A percentile compares a stretch with the other conserved stretches of the same genome.
phyloP scores from a whole-genome alignment of 805 yeast genomes.

The Pichia californica region DNA sequence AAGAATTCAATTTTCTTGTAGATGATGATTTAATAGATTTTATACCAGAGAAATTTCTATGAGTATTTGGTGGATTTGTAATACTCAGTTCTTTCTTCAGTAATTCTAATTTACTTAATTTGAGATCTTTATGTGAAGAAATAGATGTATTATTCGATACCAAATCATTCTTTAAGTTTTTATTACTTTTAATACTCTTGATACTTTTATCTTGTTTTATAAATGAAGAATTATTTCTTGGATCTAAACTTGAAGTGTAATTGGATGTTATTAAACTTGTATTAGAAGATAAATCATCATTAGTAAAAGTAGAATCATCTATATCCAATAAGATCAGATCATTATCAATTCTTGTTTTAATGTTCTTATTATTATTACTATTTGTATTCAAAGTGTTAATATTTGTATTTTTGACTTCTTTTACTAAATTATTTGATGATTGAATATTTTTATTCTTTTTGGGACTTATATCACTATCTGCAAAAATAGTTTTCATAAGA shows the following conservation, averaged over 20 bases:
- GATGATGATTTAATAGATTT: slow-evolving; percentile 23
- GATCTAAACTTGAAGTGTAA: slow-evolving; percentile 20
- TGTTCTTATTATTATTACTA: not conserved
- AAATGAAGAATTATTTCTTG: slow-evolving; percentile 11
- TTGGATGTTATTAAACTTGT: not conserved
- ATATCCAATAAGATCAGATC: slow-evolving; percentile 6
- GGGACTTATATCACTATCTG: slow-evolving; percentile 2
- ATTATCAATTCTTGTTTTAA: not conserved
- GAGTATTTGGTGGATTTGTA: not conserved
- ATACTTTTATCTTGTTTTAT: not conserved
- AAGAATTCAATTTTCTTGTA: slow-evolving; percentile 22
- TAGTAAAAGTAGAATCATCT: not conserved
- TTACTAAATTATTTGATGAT: too few relatives aligned
- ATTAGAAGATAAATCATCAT: not conserved
- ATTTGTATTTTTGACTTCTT: not conserved
- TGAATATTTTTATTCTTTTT: not conserved
- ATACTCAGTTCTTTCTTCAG: slow-evolving; percentile 12
- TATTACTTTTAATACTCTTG: not conserved
- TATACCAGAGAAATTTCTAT: slow-evolving; percentile 6
- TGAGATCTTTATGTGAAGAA: not conserved
- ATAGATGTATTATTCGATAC: not conserved
- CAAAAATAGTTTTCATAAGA: slow-evolving; percentile 28
- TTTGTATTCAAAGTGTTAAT: not conserved
- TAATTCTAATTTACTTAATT: slow-evolving; percentile 21
- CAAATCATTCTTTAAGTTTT: not conserved